phyloP scores from a whole-genome alignment of 2,329 filamentous ascomycete genomes.

The Pseudonectria foliicola region DNA sequence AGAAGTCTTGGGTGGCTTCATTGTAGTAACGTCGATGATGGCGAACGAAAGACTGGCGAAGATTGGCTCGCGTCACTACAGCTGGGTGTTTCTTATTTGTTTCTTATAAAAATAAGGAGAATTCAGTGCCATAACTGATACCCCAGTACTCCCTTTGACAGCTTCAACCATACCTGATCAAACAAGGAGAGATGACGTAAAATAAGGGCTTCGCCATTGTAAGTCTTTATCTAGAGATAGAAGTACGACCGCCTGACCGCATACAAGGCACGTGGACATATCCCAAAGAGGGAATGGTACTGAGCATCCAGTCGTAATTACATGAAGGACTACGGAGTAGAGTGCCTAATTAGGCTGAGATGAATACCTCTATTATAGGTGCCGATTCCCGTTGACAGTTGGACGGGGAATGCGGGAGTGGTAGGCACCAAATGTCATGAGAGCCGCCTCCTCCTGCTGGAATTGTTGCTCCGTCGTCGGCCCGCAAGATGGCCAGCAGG shows the following conservation, averaged over 20 bases:
- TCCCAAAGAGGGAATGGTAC: no score
- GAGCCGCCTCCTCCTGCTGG: conserved; percentile 3
- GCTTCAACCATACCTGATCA: no score
- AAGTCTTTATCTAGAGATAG: no score
- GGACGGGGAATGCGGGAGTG: conserved; percentile 5
- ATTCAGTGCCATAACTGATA: no score
- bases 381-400: conserved; percentile 4
- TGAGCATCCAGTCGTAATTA: not conserved
- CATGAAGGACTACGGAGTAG: not conserved
- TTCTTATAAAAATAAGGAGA: no score
- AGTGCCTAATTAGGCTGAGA: not conserved
- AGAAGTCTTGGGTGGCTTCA: conserved; percentile 7
- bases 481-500: conserved; percentile 9
- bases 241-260: no score
- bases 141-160: no score
- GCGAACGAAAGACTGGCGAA: not conserved
- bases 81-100: not conserved
- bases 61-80: not conserved
- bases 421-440: conserved; percentile 4
- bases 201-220: no score
- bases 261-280: no score
- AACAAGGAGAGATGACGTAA: no score
- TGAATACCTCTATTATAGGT: conserved; percentile 1
- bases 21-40: conserved; percentile 2
- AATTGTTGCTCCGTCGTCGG: conserved; percentile 4